Evolutionary conservation across 1,284 basidiomycete genomes (phyloP).

Genomic region (Heterobasidion occidentale): DNA sequence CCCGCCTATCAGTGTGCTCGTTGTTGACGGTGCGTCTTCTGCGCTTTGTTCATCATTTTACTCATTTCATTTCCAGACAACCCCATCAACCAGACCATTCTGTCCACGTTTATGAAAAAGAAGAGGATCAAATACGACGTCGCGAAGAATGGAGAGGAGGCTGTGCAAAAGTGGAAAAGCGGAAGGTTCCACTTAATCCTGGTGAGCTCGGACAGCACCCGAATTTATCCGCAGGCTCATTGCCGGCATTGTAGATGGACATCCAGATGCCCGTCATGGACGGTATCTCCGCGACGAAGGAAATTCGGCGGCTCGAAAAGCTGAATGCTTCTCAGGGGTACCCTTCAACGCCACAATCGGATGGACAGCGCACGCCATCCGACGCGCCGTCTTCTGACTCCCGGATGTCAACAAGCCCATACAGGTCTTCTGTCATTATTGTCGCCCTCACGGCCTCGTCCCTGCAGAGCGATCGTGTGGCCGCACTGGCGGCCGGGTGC

Average conservation of each 20-base stretch:
- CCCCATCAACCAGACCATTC: constrained; percentile 95
- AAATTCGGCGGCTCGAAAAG: constrained; percentile 86
- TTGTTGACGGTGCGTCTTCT: constrained; percentile 77
- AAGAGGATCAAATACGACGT: constrained; percentile 95
- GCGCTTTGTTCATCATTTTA: neutral
- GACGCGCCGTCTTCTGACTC: constrained; percentile 36
- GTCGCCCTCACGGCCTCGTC: constrained; percentile 96
- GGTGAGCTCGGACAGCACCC: constrained; percentile 38
- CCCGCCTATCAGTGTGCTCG: constrained; percentile 92
- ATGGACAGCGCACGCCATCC: constrained; percentile 46
- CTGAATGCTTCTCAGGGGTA: constrained; percentile 62
- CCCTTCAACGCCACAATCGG: constrained; percentile 58
- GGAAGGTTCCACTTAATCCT: constrained; percentile 95
- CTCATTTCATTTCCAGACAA: constrained; percentile 61
- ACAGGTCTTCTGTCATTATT: constrained; percentile 94
- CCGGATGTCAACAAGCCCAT: constrained; percentile 51
- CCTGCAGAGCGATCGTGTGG: constrained; percentile 88
- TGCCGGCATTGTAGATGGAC: constrained; percentile 72
- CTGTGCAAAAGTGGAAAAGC: constrained; percentile 91
- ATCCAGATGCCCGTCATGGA: constrained; percentile 99
- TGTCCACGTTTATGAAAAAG: constrained; percentile 93
- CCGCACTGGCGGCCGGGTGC: constrained; percentile 94
- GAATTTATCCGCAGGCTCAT: constrained; percentile 3
- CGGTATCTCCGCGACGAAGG: constrained; percentile 94
- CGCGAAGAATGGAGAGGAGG: constrained; percentile 93